Evolutionary conservation across 345 rosid genomes (phyloP).

Genomic region (Ailanthus altissimus): DNA sequence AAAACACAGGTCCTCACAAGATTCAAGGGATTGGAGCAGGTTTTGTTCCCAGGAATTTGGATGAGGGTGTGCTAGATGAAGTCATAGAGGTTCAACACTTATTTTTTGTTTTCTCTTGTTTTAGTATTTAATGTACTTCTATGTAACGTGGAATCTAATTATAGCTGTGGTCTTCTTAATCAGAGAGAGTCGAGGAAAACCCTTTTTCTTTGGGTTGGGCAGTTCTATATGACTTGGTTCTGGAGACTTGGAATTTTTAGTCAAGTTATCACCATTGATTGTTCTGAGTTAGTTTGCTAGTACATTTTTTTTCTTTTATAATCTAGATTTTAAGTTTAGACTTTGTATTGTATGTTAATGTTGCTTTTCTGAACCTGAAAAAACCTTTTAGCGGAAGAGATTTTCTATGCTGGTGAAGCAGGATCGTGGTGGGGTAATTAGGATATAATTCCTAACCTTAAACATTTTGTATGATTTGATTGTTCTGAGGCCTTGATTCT

Average conservation of each 20-base stretch:
- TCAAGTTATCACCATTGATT: neutral
- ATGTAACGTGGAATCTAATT: neutral
- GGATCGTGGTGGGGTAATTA: neutral
- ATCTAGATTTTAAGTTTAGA: neutral
- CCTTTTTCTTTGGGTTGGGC: neutral
- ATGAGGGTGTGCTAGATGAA: conserved; percentile 77
- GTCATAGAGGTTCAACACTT: conserved; percentile 59
- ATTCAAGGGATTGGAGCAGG: conserved; percentile 99
- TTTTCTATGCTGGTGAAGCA: neutral
- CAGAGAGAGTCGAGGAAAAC: neutral
- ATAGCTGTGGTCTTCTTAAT: neutral
- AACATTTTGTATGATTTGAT: neutral
- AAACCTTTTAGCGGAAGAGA: too few relatives aligned
- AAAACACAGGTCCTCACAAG: conserved; percentile 87
- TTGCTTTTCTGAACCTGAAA: neutral
- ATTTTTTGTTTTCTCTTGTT: conserved; percentile 16
- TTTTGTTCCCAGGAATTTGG: conserved; percentile 83
- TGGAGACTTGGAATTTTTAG: neutral
- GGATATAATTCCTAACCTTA: neutral
- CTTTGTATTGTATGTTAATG: neutral
- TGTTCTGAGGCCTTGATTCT: neutral
- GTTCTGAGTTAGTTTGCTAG: neutral
- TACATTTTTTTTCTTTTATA: neutral
- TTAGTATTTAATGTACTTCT: conserved; percentile 5
- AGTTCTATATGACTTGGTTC: neutral